A percentile compares a stretch with the other conserved stretches of the same genome.
Evolutionary conservation across 306 rosid genomes (phyloP).

Genomic region (Lathyrus tuberosus): DNA sequence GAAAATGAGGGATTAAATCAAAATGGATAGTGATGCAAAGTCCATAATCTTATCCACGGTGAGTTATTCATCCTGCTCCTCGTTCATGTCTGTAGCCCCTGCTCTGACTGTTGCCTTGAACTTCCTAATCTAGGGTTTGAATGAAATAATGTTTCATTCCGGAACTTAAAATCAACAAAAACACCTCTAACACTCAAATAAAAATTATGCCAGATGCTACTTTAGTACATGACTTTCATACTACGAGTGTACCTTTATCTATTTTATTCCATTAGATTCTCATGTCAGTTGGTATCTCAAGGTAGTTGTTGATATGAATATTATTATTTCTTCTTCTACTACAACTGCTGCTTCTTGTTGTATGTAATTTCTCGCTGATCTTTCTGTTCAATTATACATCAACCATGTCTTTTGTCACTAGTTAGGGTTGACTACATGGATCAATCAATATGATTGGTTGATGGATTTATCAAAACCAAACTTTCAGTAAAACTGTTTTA

Average conservation of each 20-base stretch:
- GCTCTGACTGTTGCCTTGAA: too few species aligned
- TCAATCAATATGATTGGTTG: background rate
- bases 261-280: constrained; percentile 16
- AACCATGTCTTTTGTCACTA: constrained; percentile 9
- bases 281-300: constrained; percentile 16
- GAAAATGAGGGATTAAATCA: too few species aligned
- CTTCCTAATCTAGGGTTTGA: too few species aligned
- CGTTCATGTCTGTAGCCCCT: too few species aligned
- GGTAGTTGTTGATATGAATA: constrained; percentile 12
- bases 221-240: constrained; percentile 3
- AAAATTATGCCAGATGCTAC: background rate
- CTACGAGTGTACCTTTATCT: constrained; percentile 1
- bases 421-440: constrained; percentile 14
- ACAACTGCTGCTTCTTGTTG: constrained; percentile 10
- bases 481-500: constrained; percentile 18
- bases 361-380: constrained; percentile 3
- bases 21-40: too few species aligned
- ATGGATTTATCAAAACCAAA: constrained; percentile 11
- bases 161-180: too few species aligned
- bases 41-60: too few species aligned
- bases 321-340: constrained; percentile 8
- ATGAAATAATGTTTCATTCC: too few species aligned
- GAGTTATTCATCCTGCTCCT: too few species aligned
- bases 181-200: too few species aligned
- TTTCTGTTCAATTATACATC: constrained; percentile 24